phyloP scores from a whole-genome alignment of 2,329 filamentous ascomycete genomes.

The Aspergillus fischeri region DNA sequence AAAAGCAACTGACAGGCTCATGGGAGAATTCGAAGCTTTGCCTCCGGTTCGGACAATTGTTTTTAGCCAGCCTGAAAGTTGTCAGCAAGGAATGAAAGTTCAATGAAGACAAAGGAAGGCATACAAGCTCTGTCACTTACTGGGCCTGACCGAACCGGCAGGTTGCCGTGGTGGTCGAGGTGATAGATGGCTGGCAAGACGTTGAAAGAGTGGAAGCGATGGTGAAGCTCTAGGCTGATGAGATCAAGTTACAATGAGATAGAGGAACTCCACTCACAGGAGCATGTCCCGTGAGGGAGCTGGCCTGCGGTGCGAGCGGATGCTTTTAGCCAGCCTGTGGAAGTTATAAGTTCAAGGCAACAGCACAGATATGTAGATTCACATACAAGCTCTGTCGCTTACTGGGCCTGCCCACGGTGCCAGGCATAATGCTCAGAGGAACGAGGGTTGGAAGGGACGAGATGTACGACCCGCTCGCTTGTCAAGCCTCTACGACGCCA shows the following conservation, averaged over 20 bases:
- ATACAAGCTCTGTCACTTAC: constrained; percentile 22
- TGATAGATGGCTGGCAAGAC: not conserved
- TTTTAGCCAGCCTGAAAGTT: constrained; percentile 10
- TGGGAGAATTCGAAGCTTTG: not conserved
- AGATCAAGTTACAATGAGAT: not conserved
- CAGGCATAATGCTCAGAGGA: constrained; percentile 10
- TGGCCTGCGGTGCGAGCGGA: constrained; percentile 5
- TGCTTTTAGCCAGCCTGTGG: constrained; percentile 15
- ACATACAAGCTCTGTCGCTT: constrained; percentile 16
- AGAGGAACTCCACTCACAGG: not conserved
- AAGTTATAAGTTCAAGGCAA: not conserved
- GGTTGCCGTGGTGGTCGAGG: not conserved
- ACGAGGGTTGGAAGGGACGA: not conserved
- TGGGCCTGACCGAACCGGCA: constrained; percentile 9
- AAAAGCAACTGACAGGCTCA: no score
- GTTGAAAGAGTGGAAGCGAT: not conserved
- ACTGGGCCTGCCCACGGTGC: constrained; percentile 16
- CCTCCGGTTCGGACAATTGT: constrained; percentile 2
- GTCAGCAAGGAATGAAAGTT: no score
- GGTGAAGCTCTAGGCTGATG: not conserved
- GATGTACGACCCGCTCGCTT: not conserved
- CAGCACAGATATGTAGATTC: not conserved
- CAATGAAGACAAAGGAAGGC: not conserved
- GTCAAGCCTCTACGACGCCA: not conserved
- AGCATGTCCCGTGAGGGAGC: constrained; percentile 4